Conservation (phyloP, 169 alveolate genomes). For the Cryptosporidium tyzzeri region DNA sequence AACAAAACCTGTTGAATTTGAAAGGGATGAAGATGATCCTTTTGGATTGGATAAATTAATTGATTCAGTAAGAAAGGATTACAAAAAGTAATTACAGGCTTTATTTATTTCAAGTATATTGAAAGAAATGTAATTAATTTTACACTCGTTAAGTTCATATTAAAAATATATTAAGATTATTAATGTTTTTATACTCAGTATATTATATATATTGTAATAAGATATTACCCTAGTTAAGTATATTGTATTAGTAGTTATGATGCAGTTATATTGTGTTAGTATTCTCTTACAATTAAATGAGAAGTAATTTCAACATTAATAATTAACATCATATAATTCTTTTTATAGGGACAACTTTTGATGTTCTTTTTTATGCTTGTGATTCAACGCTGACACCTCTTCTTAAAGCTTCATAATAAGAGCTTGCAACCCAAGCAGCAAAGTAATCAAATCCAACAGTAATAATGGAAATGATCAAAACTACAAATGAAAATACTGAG, state of each 20-base stretch:
- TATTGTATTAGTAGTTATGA: slow-evolving; percentile 9
- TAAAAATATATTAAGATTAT: neutral
- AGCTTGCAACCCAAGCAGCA: slow-evolving; percentile 76
- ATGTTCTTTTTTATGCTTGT: slow-evolving; percentile 35
- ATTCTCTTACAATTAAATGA: neutral
- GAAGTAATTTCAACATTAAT: neutral
- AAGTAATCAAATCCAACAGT: slow-evolving; percentile 71
- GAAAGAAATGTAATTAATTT: neutral
- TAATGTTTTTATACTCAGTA: neutral
- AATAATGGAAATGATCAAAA: slow-evolving; percentile 34
- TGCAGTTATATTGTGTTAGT: neutral
- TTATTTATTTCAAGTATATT: neutral
- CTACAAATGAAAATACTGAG: slow-evolving; percentile 71
- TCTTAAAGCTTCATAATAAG: slow-evolving; percentile 75
- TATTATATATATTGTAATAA: slow-evolving; percentile 27
- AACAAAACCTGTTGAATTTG: slow-evolving; percentile 90
- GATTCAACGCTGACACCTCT: slow-evolving; percentile 76
- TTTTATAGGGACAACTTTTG: slow-evolving; percentile 12
- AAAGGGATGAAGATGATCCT: slow-evolving; percentile 84
- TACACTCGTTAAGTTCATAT: neutral
- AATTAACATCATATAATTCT: neutral
- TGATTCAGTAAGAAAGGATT: slow-evolving; percentile 83
- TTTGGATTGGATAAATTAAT: slow-evolving; percentile 89
- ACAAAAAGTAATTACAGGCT: neutral
- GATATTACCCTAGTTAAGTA: slow-evolving; percentile 16